phyloP scores from a whole-genome alignment of 345 rosid genomes.

The Eucalyptus erythrocorys region DNA sequence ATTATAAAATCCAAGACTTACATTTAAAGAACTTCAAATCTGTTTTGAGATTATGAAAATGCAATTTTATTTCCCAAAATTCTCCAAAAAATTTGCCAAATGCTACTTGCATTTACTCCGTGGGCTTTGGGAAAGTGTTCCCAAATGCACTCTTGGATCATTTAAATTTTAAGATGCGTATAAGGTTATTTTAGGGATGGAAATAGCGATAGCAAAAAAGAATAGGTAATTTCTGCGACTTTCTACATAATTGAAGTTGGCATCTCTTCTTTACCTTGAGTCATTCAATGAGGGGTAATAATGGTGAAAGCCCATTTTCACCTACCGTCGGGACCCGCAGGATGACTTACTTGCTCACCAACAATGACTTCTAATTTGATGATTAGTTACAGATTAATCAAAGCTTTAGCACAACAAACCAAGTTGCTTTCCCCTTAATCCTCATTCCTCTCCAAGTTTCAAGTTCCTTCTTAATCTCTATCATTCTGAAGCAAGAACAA shows the following conservation, averaged over 20 bases:
- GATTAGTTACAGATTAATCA: neutral
- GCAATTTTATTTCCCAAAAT: neutral
- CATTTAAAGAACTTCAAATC: accelerated
- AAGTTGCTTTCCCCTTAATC: neutral
- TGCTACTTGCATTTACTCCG: accelerated
- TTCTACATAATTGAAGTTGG: neutral
- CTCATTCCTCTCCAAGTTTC: neutral
- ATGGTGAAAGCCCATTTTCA: neutral
- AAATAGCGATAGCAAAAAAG: neutral
- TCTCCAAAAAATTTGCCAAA: neutral
- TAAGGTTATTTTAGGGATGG: neutral
- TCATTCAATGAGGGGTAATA: neutral
- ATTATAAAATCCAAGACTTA: neutral
- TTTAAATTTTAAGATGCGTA: neutral
- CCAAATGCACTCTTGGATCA: neutral
- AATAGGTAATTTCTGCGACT: accelerated
- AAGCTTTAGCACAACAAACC: neutral
- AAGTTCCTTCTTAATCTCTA: neutral
- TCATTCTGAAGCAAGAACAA: neutral
- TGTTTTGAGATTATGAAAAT: neutral
- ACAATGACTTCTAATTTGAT: neutral
- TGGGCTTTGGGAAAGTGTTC: neutral
- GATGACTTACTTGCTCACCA: neutral
- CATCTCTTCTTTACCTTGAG: neutral
- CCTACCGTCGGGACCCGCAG: neutral